These are phyloP conservation scores for Rhizopogon rudus DNA, from an alignment of 768 basidiomycete genomes.

Conservation along the genomic window DNA sequence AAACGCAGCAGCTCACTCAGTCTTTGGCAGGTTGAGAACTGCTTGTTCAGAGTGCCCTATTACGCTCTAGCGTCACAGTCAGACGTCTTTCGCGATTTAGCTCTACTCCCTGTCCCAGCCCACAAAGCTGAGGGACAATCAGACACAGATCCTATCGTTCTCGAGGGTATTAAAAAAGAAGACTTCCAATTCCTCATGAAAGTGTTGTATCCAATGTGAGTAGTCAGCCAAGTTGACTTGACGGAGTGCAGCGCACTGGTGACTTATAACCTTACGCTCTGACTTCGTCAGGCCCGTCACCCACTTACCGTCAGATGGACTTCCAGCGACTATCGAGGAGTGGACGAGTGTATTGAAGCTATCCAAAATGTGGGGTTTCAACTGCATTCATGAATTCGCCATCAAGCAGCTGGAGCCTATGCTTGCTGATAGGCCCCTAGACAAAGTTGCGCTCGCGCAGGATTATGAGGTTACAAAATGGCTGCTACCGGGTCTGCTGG, in stretches of 20 bases:
- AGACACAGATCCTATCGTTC: slow-evolving; percentile 18
- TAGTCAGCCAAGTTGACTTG: neutral
- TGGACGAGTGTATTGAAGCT: slow-evolving; percentile 38
- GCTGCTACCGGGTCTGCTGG: slow-evolving; percentile 22
- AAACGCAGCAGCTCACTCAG: neutral
- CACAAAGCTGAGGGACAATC: slow-evolving; percentile 12
- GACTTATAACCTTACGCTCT: neutral
- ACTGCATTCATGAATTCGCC: slow-evolving; percentile 23
- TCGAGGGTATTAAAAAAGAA: slow-evolving; percentile 15
- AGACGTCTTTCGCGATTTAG: slow-evolving; percentile 21
- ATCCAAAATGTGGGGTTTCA: slow-evolving; percentile 34
- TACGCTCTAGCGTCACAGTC: slow-evolving; percentile 17
- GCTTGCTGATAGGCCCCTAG: slow-evolving; percentile 5
- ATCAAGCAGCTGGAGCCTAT: slow-evolving; percentile 18
- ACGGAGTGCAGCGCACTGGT: neutral
- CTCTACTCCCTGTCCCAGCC: slow-evolving; percentile 12
- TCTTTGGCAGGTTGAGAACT: slow-evolving; percentile 18
- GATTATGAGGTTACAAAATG: slow-evolving; percentile 28
- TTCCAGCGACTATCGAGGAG: slow-evolving; percentile 13
- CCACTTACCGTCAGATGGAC: neutral
- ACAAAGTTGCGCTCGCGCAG: slow-evolving; percentile 26
- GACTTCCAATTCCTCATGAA: slow-evolving; percentile 23
- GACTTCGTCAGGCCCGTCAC: no score
- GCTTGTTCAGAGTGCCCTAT: slow-evolving; percentile 23
- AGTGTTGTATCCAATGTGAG: slow-evolving; percentile 16